Conservation (phyloP, 768 basidiomycete species). For the Lactarius hatsudake region DNA sequence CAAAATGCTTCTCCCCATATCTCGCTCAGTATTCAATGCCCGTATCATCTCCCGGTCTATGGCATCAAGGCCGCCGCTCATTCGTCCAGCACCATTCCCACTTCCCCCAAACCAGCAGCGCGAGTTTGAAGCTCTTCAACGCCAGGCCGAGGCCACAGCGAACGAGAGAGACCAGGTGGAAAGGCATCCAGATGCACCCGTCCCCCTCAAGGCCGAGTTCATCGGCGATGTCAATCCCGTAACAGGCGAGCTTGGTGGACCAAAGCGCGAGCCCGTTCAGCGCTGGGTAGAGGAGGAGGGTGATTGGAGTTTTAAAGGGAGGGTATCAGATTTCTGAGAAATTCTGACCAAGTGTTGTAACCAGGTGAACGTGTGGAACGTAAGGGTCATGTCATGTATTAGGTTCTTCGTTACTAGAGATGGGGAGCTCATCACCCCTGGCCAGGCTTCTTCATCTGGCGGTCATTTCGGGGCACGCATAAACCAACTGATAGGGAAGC, state of each 20-base stretch:
- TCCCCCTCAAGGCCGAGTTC: constrained; percentile 61
- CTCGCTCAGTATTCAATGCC: neutral
- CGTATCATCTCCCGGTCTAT: constrained; percentile 16
- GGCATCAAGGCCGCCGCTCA: constrained; percentile 38
- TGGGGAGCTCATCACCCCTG: neutral
- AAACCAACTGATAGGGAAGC: neutral
- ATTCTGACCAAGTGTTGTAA: constrained; percentile 44
- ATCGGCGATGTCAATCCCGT: constrained; percentile 76
- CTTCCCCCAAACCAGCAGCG: constrained; percentile 74
- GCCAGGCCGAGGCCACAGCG: constrained; percentile 48
- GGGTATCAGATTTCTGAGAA: constrained; percentile 78
- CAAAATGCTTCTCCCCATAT: neutral
- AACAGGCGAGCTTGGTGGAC: constrained; percentile 85
- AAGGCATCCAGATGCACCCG: constrained; percentile 68
- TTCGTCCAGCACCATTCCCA: constrained; percentile 68
- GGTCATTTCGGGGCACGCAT: neutral
- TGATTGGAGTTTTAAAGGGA: constrained; percentile 90
- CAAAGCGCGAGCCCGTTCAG: constrained; percentile 78
- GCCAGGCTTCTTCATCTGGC: neutral
- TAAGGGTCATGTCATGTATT: neutral
- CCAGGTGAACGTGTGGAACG: neutral
- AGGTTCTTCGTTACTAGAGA: neutral
- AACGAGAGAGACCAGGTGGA: constrained; percentile 37
- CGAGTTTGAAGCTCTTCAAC: constrained; percentile 83
- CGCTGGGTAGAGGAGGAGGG: constrained; percentile 56